phyloP scores from a whole-genome alignment of 1,284 basidiomycete genomes.

The Austroboletus niveus region DNA sequence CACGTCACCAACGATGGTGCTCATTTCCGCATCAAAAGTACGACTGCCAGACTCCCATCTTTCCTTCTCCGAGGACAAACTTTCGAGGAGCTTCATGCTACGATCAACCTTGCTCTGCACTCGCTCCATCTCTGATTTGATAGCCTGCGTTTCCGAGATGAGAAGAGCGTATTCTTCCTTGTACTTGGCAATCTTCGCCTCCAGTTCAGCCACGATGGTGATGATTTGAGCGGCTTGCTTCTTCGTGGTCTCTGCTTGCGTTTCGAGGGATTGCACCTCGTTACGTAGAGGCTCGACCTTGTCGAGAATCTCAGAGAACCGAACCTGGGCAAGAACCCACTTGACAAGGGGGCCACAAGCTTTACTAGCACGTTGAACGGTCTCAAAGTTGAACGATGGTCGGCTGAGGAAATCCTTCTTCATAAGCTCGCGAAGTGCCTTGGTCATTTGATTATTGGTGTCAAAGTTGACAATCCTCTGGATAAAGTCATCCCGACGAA shows the following conservation, averaged over 20 bases:
- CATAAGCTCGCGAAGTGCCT: slow-evolving; percentile 87
- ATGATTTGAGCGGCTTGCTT: slow-evolving; percentile 89
- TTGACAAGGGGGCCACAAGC: slow-evolving; percentile 98
- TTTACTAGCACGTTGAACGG: slow-evolving; percentile 92
- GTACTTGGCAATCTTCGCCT: slow-evolving; percentile 90
- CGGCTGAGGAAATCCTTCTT: slow-evolving; percentile 91
- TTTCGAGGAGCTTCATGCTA: slow-evolving; percentile 93
- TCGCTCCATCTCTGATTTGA: slow-evolving; percentile 97
- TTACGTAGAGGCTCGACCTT: slow-evolving; percentile 95
- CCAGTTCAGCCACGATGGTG: slow-evolving; percentile 90
- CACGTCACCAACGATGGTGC: slow-evolving; percentile 97
- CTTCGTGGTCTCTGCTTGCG: slow-evolving; percentile 90
- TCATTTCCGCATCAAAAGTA: slow-evolving; percentile 98
- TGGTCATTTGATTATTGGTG: slow-evolving; percentile 89
- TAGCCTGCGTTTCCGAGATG: slow-evolving; percentile 96
- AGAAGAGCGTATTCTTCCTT: slow-evolving; percentile 98
- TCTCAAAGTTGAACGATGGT: slow-evolving; percentile 94
- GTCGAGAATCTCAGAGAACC: slow-evolving; percentile 97
- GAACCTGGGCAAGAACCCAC: slow-evolving; percentile 97
- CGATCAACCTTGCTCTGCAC: slow-evolving; percentile 97
- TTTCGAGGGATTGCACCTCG: slow-evolving; percentile 92
- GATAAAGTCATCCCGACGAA: slow-evolving; percentile 98
- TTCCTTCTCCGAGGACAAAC: slow-evolving; percentile 91
- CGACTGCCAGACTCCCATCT: slow-evolving; percentile 96
- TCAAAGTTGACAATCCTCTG: slow-evolving; percentile 97